Evolutionary conservation across 352 stramenopile species (phyloP).

Genomic region (Globisporangium heterothallicum): DNA sequence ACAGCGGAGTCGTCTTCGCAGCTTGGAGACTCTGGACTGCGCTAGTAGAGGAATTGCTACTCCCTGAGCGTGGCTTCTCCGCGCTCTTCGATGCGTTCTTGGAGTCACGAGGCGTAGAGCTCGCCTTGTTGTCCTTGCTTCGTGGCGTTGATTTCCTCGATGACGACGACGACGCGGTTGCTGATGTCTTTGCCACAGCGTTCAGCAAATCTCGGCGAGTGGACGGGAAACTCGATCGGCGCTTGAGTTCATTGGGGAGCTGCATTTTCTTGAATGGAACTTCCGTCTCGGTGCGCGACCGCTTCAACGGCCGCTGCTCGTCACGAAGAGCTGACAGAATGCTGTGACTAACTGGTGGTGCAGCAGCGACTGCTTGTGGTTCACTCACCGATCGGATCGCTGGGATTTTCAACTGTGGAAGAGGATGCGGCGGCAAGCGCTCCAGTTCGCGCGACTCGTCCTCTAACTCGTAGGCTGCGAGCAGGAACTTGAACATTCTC

Average conservation of each 20-base stretch:
- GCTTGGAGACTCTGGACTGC: constrained; percentile 9
- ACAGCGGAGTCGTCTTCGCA: constrained; percentile 19
- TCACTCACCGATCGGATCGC: not conserved
- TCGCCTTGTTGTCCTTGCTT: constrained; percentile 3
- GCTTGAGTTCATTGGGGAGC: constrained; percentile 9
- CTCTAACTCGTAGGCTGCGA: constrained; percentile 51
- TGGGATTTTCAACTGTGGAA: constrained; percentile 11
- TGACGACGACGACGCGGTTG: constrained; percentile 14
- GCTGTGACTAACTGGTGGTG: constrained; percentile 24
- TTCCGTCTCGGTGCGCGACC: constrained; percentile 22
- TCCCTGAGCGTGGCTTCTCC: not conserved
- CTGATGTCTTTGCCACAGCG: not conserved
- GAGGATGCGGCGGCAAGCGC: constrained; percentile 8
- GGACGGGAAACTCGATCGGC: constrained; percentile 13
- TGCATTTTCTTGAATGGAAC: constrained; percentile 46
- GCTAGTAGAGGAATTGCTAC: no score
- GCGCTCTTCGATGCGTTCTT: no score
- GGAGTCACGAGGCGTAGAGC: not conserved
- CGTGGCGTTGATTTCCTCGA: constrained; percentile 4
- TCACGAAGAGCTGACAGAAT: constrained; percentile 63
- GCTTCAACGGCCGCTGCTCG: constrained; percentile 44
- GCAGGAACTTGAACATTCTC: constrained; percentile 41
- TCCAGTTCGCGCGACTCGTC: constrained; percentile 24
- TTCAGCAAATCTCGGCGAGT: constrained; percentile 6
- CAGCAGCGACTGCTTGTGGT: not conserved